phyloP scores from a whole-genome alignment of 225 moss, liverwort and hornwort species.

The Anthoceros angustus region DNA sequence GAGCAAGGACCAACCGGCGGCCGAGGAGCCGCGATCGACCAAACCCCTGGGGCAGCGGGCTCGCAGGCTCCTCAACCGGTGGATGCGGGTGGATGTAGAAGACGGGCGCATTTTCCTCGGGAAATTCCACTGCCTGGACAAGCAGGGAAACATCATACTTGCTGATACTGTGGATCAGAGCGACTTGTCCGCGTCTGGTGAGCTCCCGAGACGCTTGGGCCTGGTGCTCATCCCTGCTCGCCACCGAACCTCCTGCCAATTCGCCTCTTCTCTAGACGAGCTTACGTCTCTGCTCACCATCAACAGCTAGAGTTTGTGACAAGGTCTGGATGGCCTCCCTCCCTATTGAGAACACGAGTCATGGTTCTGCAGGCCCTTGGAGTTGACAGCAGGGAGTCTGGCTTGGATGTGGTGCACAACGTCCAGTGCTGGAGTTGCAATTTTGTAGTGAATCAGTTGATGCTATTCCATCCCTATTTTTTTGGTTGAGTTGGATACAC shows the following conservation, averaged over 20 bases:
- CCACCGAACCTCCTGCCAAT: conserved; percentile 56
- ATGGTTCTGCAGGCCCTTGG: too few relatives aligned
- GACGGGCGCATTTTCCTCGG: conserved; percentile 62
- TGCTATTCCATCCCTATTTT: too few relatives aligned
- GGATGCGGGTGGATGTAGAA: conserved; percentile 59
- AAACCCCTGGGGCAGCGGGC: conserved; percentile 32
- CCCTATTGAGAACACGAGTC: too few relatives aligned
- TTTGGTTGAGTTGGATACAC: too few relatives aligned
- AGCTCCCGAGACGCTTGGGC: conserved; percentile 35
- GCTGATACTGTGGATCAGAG: conserved; percentile 52
- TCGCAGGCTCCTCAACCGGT: conserved; percentile 38
- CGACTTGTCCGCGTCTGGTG: conserved; percentile 4
- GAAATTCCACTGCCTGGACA: conserved; percentile 69
- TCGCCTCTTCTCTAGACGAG: conserved; percentile 52
- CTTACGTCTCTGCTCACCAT: conserved; percentile 36
- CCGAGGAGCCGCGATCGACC: not conserved
- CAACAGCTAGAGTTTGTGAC: not conserved
- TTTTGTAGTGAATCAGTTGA: too few relatives aligned
- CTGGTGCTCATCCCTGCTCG: conserved; percentile 65
- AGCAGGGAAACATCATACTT: conserved; percentile 75
- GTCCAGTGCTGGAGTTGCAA: too few relatives aligned
- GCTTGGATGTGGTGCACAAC: too few relatives aligned
- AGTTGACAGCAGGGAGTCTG: too few relatives aligned
- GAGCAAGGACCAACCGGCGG: not conserved
- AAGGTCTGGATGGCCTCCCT: too few relatives aligned